Percentiles rank a stretch among this genome's conserved stretches.
phyloP scores from a whole-genome alignment of 108 stramenopile genomes.

The Cyclotella atomus region DNA sequence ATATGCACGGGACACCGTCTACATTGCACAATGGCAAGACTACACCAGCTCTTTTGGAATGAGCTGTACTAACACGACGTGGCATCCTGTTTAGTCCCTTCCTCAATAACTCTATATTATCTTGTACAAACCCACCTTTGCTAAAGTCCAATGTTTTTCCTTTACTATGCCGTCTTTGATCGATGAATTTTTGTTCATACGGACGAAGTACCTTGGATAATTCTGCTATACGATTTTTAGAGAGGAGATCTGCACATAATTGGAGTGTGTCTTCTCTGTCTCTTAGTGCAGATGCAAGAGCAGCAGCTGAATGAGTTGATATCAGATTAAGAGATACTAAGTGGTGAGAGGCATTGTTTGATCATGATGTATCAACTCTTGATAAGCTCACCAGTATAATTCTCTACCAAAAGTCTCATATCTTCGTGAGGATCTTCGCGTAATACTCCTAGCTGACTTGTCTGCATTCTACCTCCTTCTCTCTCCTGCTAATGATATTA shows the following conservation, averaged over 20 bases:
- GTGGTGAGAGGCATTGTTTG: too few species aligned
- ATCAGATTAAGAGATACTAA: too few species aligned
- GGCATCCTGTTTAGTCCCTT: conserved; percentile 94
- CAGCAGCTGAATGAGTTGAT: conserved; percentile 48
- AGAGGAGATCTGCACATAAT: conserved; percentile 75
- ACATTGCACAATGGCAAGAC: conserved; percentile 92
- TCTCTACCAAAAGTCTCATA: conserved; percentile 85
- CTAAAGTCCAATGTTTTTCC: conserved; percentile 62
- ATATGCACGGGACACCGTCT: conserved; percentile 88
- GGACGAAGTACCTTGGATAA: conserved; percentile 72
- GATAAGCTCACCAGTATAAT: conserved; percentile 75
- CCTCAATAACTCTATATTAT: conserved; percentile 76
- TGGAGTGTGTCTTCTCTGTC: conserved; percentile 95
- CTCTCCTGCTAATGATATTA: conserved; percentile 50
- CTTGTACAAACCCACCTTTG: conserved; percentile 61
- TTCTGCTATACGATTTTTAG: conserved; percentile 65
- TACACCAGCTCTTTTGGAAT: conserved; percentile 83
- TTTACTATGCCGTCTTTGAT: conserved; percentile 58
- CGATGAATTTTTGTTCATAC: conserved; percentile 74
- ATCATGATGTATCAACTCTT: too few species aligned
- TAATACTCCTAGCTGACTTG: conserved; percentile 73
- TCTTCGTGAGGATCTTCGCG: conserved; percentile 91
- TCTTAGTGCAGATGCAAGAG: conserved; percentile 89
- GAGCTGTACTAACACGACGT: conserved; percentile 84
- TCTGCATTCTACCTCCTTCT: conserved; percentile 70